Base-by-base conservation (phyloP, 306 rosid species). In the Cyamopsis tetragonoloba region DNA sequence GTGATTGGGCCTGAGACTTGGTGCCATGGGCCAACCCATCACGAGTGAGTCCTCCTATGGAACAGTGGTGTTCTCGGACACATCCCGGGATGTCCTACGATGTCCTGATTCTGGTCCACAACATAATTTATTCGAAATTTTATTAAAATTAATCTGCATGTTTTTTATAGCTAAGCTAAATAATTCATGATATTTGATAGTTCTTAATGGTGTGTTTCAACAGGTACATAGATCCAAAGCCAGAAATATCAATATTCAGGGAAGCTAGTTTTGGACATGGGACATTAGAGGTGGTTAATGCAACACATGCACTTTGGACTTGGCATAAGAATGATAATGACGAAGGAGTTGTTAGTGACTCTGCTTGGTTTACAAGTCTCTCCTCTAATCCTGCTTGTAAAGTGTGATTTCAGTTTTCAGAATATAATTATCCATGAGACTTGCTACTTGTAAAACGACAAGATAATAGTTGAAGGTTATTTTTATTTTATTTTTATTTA, bases 251-350 rank as follows among this genome's bases (percentile, higher is more conserved):
- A 19, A 0, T 79, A 7, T 83, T 81, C 67, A 83, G 96, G 77
- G 92, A 90, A 50, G 95, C 92, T 0, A 93, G 95, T 80, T 93
- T 84, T 73, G 97, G 99, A 56, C 95, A 90, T 51, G 97, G 99
- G 9, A 24, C 3, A 34, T 42, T 93, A 0, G 81, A 88, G 26
- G 83, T 90, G 60, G 70, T 75, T 71, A 90, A 93, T 66, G 81
- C 76, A 47, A 80, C 87, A 3, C 84, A 83, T 77, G 98, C 96
- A 10, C 78, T 7, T 0, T 93, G 98, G 96, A 74, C 77, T 2
- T 93, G 98, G 96, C 87, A 84, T 68, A 54, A 79, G 81, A 88
- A 89, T 65, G 85, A 89, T 22, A 72, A 88, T 20, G 77, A 85
- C 10, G 86, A 48, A 58, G 53, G 85, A 0, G 66, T 76, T 47